These are phyloP conservation scores for Fusarium redolens DNA, from an alignment of 2,329 filamentous ascomycete species.

Conservation along the genomic window DNA sequence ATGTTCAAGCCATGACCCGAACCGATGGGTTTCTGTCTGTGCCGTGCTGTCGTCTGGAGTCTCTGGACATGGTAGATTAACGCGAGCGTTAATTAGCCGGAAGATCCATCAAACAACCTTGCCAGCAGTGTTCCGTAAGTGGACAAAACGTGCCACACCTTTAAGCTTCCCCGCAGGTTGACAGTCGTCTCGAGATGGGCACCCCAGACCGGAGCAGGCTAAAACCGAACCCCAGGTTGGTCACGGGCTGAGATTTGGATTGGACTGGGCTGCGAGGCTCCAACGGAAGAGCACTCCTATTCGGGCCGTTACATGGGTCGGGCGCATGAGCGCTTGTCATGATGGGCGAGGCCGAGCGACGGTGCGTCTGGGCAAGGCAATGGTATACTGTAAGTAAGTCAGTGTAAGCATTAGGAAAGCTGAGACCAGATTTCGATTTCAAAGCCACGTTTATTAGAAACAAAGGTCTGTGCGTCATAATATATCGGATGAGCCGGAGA, in stretches of 20 bases:
- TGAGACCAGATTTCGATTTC: background rate
- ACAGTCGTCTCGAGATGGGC: slow-evolving; percentile 26
- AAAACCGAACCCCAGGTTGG: slow-evolving; percentile 32
- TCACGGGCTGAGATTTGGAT: slow-evolving; percentile 21
- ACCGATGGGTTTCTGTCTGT: slow-evolving; percentile 4
- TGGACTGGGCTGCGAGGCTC: slow-evolving; percentile 26
- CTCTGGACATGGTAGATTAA: slow-evolving; percentile 1
- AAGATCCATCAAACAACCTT: slow-evolving; percentile 35
- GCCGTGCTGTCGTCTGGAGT: slow-evolving; percentile 1
- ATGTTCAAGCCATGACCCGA: background rate
- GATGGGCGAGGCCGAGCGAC: slow-evolving; percentile 11
- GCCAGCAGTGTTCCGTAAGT: slow-evolving; percentile 13
- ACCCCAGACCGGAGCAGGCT: slow-evolving; percentile 31
- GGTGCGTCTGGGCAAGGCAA: background rate
- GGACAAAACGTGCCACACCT: slow-evolving; percentile 41
- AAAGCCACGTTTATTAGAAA: background rate
- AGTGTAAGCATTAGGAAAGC: background rate
- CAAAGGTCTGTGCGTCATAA: background rate
- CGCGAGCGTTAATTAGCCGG: slow-evolving; percentile 28
- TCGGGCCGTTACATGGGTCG: slow-evolving; percentile 42
- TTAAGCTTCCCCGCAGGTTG: slow-evolving; percentile 42
- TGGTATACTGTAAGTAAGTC: slow-evolving; percentile 9
- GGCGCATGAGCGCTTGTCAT: slow-evolving; percentile 16
- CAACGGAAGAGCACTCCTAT: slow-evolving; percentile 36
- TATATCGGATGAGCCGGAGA: slow-evolving; percentile 1